Evolutionary conservation across 257 asterid species (phyloP).

Genomic region (Solanum virginianum): DNA sequence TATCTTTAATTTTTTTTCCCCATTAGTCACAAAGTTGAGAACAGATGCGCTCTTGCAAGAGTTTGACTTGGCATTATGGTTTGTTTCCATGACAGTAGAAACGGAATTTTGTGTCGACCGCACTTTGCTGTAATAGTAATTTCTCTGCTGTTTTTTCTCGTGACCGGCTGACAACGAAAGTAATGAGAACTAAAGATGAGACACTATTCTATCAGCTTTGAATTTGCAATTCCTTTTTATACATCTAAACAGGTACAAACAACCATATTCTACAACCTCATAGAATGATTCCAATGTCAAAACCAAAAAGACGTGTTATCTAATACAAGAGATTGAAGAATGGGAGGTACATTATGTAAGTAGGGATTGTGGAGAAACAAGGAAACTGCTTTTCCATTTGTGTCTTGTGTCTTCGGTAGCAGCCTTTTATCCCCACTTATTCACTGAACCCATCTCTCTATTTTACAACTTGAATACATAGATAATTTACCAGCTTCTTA

Average conservation of each 20-base stretch:
- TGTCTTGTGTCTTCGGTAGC: background rate
- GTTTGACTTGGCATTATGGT: background rate
- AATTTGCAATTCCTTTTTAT: background rate
- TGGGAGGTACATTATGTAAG: background rate
- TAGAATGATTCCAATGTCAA: background rate
- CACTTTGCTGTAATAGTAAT: background rate
- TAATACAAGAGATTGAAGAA: conserved; percentile 9
- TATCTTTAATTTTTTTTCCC: background rate
- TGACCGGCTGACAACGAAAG: background rate
- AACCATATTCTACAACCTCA: background rate
- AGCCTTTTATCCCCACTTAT: conserved; percentile 17
- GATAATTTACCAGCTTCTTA: conserved; percentile 11
- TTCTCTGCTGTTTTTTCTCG: background rate
- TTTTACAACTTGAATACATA: background rate
- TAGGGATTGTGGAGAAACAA: background rate
- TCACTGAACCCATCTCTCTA: background rate
- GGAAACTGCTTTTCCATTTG: background rate
- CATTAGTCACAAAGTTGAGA: background rate
- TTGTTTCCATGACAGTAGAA: background rate
- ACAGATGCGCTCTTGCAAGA: background rate
- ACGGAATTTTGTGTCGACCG: background rate
- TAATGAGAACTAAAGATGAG: background rate
- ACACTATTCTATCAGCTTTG: background rate
- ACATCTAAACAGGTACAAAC: background rate
- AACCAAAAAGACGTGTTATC: background rate